Evolutionary conservation across 2,329 filamentous ascomycete genomes (phyloP).

Genomic region (Herpomyces periplanetae): DNA sequence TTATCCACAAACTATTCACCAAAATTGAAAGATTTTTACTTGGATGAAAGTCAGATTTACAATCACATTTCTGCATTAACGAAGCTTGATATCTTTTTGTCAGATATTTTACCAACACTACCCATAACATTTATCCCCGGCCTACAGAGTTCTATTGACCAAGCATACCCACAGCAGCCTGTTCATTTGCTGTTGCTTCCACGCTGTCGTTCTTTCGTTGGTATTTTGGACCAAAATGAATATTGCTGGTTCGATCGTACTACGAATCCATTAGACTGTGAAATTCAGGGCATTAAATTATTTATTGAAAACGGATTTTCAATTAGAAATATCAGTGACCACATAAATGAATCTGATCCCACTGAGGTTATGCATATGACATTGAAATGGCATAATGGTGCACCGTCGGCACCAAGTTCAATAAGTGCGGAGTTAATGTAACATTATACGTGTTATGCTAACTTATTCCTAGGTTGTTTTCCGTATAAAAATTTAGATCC

Average conservation of each 20-base stretch:
- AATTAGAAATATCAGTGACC: conserved; percentile 68
- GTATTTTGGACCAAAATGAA: conserved; percentile 7
- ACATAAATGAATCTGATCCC: conserved; percentile 35
- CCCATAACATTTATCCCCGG: conserved; percentile 68
- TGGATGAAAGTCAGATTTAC: conserved; percentile 57
- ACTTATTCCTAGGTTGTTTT: conserved; percentile 27
- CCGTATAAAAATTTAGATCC: conserved; percentile 80
- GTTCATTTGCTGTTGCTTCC: conserved; percentile 79
- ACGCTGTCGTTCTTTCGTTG: conserved; percentile 23
- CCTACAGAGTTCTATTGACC: conserved; percentile 45
- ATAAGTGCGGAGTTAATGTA: conserved; percentile 22
- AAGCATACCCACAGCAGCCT: conserved; percentile 59
- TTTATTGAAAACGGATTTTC: conserved; percentile 69
- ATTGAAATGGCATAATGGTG: conserved; percentile 59
- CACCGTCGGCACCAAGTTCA: conserved; percentile 81
- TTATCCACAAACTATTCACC: conserved; percentile 4
- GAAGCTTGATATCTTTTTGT: conserved; percentile 44
- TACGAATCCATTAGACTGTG: conserved; percentile 73
- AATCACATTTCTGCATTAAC: conserved; percentile 59
- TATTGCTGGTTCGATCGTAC: conserved; percentile 47
- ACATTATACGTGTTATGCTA: conserved; percentile 1
- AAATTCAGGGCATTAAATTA: conserved; percentile 58
- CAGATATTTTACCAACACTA: conserved; percentile 39
- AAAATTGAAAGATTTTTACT: conserved; percentile 11
- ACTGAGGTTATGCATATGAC: conserved; percentile 75